phyloP scores from a whole-genome alignment of 2,329 filamentous ascomycete species.

The Neopestalotiopsis sp. region DNA sequence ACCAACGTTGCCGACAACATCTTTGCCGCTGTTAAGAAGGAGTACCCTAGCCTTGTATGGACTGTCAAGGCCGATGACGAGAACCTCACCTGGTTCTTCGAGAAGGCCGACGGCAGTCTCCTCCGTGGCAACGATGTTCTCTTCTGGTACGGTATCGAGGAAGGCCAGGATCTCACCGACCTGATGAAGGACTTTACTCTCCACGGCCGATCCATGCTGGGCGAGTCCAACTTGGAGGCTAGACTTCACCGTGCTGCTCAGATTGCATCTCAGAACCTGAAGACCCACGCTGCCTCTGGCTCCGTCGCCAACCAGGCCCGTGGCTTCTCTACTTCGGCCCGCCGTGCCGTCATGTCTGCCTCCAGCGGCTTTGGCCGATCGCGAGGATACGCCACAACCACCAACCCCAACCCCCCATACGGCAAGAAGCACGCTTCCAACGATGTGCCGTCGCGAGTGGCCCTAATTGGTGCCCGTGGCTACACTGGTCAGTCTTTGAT shows the following conservation, averaged over 20 bases:
- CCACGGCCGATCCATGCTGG: constrained; percentile 84
- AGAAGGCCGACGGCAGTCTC: constrained; percentile 93
- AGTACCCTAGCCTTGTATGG: constrained; percentile 90
- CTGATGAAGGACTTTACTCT: constrained; percentile 81
- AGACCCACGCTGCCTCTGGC: constrained; percentile 43
- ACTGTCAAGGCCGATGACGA: constrained; percentile 96
- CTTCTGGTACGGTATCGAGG: constrained; percentile 92
- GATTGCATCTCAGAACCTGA: constrained; percentile 63
- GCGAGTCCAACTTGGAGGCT: constrained; percentile 87
- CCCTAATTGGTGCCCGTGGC: constrained; percentile 87
- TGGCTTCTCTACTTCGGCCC: constrained; percentile 67
- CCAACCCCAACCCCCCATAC: constrained; percentile 88
- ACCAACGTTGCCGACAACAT: constrained; percentile 96
- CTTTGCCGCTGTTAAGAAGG: constrained; percentile 91
- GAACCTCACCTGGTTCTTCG: constrained; percentile 97
- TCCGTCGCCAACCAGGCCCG: constrained; percentile 61
- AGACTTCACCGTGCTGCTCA: constrained; percentile 79
- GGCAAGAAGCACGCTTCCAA: constrained; percentile 89
- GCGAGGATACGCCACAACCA: constrained; percentile 65
- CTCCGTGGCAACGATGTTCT: constrained; percentile 85
- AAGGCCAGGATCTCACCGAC: constrained; percentile 18
- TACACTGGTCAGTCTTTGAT: constrained; percentile 95
- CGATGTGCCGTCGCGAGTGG: constrained; percentile 77
- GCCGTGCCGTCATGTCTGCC: constrained; percentile 39
- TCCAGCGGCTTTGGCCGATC: constrained; percentile 32